These are phyloP conservation scores for Pachysandra terminalis DNA, from an alignment of 164 flowering plant genomes.

Conservation along the genomic window DNA sequence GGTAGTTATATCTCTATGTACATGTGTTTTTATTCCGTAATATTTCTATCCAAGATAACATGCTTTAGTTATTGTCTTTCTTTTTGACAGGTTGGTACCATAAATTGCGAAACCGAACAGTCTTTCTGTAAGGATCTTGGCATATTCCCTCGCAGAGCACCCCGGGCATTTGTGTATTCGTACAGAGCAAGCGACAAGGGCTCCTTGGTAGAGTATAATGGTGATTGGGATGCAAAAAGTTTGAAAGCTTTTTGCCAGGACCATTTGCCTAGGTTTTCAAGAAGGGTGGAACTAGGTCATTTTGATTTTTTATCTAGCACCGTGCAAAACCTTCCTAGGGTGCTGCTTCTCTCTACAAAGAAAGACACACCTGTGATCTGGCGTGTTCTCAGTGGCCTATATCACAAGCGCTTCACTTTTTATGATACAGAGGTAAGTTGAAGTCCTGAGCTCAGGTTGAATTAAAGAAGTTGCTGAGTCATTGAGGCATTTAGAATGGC, in stretches of 20 bases:
- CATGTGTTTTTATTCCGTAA: neutral
- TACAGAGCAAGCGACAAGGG: conserved; percentile 51
- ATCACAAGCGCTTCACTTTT: conserved; percentile 55
- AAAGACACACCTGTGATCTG: conserved; percentile 89
- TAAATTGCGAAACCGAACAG: conserved; percentile 63
- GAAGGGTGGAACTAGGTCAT: conserved; percentile 41
- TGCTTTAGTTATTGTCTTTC: neutral
- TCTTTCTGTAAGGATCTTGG: conserved; percentile 72
- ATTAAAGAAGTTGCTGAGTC: neutral
- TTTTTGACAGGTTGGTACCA: conserved; percentile 62
- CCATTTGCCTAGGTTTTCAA: conserved; percentile 77
- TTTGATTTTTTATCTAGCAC: conserved; percentile 34
- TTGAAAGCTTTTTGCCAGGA: conserved; percentile 68
- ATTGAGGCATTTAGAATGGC: too few relatives aligned
- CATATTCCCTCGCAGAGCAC: conserved; percentile 38
- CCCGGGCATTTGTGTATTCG: conserved; percentile 63
- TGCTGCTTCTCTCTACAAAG: conserved; percentile 82
- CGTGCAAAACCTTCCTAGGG: conserved; percentile 43
- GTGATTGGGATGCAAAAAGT: conserved; percentile 42
- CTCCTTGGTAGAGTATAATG: conserved; percentile 70
- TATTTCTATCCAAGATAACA: neutral
- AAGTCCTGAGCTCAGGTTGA: neutral
- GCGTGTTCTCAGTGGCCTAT: conserved; percentile 89
- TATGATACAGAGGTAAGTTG: conserved; percentile 67
- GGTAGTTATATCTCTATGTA: conserved; percentile 32